Percentiles rank a stretch among this genome's conserved stretches.
Evolutionary conservation across 169 alveolate species (phyloP).

Genomic region (Cryptosporidium canis): DNA sequence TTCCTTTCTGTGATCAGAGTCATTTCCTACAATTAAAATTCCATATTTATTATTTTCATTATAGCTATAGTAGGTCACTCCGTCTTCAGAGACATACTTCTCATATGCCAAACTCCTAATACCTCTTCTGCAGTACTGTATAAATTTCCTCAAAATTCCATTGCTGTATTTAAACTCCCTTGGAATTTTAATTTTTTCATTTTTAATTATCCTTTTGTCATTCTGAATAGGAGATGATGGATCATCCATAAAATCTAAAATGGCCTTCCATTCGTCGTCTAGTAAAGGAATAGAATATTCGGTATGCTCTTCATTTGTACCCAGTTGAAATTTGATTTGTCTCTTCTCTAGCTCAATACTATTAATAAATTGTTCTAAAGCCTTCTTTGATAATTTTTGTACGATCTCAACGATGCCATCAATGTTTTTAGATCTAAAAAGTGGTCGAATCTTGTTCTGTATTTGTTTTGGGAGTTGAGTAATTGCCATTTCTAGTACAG

Average conservation of each 20-base stretch:
- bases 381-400: neutral
- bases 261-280: constrained; percentile 71
- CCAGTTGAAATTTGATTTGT: neutral
- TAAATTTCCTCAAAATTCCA: constrained; percentile 37
- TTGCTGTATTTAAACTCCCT: constrained; percentile 54
- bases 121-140: constrained; percentile 62
- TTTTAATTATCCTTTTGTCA: neutral
- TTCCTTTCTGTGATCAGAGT: constrained; percentile 44
- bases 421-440: constrained; percentile 40
- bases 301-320: neutral
- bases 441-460: neutral
- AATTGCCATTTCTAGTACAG: constrained; percentile 16
- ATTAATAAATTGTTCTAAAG: constrained; percentile 32
- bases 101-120: constrained; percentile 67
- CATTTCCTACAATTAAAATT: constrained; percentile 56
- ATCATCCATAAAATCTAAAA: constrained; percentile 49
- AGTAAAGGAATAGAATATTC: constrained; percentile 15
- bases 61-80: constrained; percentile 40
- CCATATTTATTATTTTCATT: constrained; percentile 44
- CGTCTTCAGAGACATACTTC: constrained; percentile 52
- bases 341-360: constrained; percentile 39
- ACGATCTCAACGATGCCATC: constrained; percentile 30
- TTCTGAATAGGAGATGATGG: constrained; percentile 45
- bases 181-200: constrained; percentile 17
- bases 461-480: constrained; percentile 31